Percentiles rank a stretch among this genome's conserved stretches.
phyloP scores from a whole-genome alignment of 495 filamentous ascomycete genomes.

The Hyaloscypha bicolor region DNA sequence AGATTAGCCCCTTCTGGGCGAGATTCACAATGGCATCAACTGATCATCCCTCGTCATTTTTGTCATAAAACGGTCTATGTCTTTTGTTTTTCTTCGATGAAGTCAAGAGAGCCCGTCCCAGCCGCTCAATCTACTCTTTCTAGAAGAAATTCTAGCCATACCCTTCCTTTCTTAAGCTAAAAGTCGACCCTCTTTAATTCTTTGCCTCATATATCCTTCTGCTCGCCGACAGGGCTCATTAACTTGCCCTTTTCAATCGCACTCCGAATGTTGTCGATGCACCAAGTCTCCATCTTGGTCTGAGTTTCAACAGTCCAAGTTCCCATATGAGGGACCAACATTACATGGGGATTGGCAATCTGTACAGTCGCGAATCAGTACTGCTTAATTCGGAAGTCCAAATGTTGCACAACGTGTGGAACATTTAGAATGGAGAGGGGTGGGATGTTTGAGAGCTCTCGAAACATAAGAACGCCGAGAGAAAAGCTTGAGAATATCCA shows the following conservation, averaged over 20 bases:
- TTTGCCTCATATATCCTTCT: conserved; percentile 41
- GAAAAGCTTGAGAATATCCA: not conserved
- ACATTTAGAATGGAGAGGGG: not conserved
- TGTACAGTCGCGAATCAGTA: not conserved
- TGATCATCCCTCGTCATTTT: not conserved
- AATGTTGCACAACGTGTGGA: not conserved
- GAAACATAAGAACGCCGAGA: not conserved
- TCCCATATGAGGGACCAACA: conserved; percentile 82
- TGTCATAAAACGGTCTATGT: not conserved
- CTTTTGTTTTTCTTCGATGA: not conserved
- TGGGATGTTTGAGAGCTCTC: not conserved
- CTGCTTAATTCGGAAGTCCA: not conserved
- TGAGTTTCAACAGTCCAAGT: conserved; percentile 65
- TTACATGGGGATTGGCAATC: conserved; percentile 62
- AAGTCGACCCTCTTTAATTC: not conserved
- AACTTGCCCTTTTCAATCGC: conserved; percentile 67
- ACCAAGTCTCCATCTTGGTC: conserved; percentile 77
- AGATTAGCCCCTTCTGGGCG: too few relatives aligned
- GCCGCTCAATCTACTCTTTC: not conserved
- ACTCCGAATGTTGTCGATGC: conserved; percentile 65
- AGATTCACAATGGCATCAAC: too few relatives aligned
- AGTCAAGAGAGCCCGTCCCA: not conserved
- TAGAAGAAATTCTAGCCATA: not conserved
- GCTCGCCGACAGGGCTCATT: conserved; percentile 72
- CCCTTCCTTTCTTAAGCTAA: not conserved